phyloP scores from a whole-genome alignment of 2,329 filamentous ascomycete species.

The Teratosphaeriaceae sp. region DNA sequence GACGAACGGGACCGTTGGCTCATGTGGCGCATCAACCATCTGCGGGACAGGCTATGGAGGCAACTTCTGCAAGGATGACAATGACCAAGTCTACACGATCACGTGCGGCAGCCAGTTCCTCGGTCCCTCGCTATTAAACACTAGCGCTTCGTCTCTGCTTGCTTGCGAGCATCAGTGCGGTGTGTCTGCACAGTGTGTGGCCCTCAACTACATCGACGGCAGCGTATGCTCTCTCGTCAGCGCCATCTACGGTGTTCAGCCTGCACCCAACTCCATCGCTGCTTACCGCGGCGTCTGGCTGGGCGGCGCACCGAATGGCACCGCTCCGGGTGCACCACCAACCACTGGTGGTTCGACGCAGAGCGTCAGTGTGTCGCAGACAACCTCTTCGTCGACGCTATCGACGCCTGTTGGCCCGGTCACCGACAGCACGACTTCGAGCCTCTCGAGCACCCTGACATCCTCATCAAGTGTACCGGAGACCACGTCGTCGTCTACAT shows the following conservation, averaged over 20 bases:
- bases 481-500: background rate
- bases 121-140: conserved; percentile 1
- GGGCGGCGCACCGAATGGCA: background rate
- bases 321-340: background rate
- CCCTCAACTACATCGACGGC: conserved; percentile 1
- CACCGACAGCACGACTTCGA: background rate
- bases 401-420: background rate
- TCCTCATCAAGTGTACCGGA: background rate
- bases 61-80: conserved; percentile 5
- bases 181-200: background rate
- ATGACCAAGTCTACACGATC: conserved; percentile 1
- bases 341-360: background rate
- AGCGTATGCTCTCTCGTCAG: background rate
- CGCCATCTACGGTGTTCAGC: conserved; percentile 1
- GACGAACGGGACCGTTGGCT: background rate
- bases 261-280: conserved; percentile 1
- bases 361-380: background rate
- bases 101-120: conserved; percentile 4
- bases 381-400: background rate
- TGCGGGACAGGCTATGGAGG: conserved; percentile 5
- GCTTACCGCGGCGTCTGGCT: conserved; percentile 4
- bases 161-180: conserved; percentile 1
- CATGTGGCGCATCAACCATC: background rate
- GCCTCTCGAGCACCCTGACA: background rate
- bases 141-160: background rate